Evolutionary conservation across 257 asterid genomes (phyloP).

Genomic region (Nicotiana obtusifolia): DNA sequence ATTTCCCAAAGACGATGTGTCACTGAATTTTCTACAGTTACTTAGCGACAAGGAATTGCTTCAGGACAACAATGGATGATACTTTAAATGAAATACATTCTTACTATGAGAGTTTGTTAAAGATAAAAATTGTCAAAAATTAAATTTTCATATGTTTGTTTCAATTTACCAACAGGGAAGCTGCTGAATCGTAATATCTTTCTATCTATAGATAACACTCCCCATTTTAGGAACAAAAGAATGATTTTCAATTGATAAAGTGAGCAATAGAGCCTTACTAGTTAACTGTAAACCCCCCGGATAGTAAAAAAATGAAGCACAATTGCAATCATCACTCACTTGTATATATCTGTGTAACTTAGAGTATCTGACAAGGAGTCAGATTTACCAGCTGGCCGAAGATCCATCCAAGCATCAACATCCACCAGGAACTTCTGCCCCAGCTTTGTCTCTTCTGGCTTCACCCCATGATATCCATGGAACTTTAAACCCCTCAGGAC

Average conservation of each 20-base stretch:
- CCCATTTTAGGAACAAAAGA: not conserved
- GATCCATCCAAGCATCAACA: conserved; percentile 94
- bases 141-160: not conserved
- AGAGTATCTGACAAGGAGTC: conserved; percentile 63
- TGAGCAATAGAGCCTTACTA: not conserved
- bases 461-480: conserved; percentile 93
- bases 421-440: conserved; percentile 90
- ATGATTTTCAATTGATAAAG: not conserved
- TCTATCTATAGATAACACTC: not conserved
- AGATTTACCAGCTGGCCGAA: conserved; percentile 64
- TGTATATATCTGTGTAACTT: conserved; percentile 76
- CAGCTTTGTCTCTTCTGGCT: conserved; percentile 68
- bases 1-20: not conserved
- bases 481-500: conserved; percentile 79
- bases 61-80: not conserved
- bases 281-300: not conserved
- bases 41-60: no score
- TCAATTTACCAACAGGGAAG: not conserved
- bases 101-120: not conserved
- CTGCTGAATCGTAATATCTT: not conserved
- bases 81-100: not conserved
- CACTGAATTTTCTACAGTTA: not conserved
- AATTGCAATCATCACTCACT: conserved; percentile 29
- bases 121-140: not conserved
- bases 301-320: not conserved